Percentiles rank a stretch among this genome's conserved stretches.
Evolutionary conservation across 2,329 filamentous ascomycete species (phyloP).

Genomic region (Fusarium agapanthi): DNA sequence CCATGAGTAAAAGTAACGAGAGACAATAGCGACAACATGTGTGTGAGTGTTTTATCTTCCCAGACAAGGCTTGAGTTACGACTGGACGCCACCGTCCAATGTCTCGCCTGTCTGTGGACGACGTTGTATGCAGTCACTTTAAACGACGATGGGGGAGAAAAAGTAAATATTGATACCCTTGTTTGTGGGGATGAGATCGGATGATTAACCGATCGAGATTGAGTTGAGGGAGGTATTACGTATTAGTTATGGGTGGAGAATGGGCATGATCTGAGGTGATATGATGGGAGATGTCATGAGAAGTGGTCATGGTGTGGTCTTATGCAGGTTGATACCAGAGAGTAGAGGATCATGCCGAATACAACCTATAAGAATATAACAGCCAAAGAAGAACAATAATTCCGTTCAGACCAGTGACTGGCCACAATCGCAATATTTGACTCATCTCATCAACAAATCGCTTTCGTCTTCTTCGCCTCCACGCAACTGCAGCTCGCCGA

Average conservation of each 20-base stretch:
- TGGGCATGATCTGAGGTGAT: background rate
- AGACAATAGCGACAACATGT: constrained; percentile 1
- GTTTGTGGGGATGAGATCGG: constrained; percentile 1
- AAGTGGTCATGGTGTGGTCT: background rate
- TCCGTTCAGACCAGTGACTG: too few relatives aligned
- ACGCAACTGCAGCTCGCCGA: constrained; percentile 28
- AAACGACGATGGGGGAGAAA: background rate
- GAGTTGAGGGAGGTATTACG: background rate
- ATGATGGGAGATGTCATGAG: background rate
- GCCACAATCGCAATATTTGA: background rate
- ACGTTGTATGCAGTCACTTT: constrained; percentile 10
- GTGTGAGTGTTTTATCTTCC: background rate
- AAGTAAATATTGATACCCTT: background rate
- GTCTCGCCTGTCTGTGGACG: constrained; percentile 27
- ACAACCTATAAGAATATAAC: background rate
- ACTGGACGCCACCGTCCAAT: constrained; percentile 32
- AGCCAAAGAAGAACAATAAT: too few relatives aligned
- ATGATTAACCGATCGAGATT: background rate
- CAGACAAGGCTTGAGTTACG: constrained; percentile 22
- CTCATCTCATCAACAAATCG: background rate
- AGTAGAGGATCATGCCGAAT: background rate
- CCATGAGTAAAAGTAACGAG: constrained; percentile 30
- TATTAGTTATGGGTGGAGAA: background rate
- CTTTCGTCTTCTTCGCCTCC: background rate
- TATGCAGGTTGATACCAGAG: background rate